phyloP scores from a whole-genome alignment of 805 yeast species.

The Wickerhamomyces mucosus region DNA sequence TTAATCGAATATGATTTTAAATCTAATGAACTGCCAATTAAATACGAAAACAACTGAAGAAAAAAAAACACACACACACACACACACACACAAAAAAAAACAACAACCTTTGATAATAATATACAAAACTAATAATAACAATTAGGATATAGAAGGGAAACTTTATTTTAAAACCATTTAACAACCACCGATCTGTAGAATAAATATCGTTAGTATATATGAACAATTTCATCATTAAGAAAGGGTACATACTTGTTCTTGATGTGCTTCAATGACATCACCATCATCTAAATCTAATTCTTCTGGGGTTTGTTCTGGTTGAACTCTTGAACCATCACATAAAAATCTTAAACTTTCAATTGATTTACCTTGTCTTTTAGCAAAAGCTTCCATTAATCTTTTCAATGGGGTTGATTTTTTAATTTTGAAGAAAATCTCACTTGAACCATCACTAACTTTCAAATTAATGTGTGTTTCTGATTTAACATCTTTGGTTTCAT shows the following conservation, averaged over 20 bases:
- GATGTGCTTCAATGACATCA: slow-evolving; percentile 93
- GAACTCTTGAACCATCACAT: slow-evolving; percentile 87
- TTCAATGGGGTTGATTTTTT: slow-evolving; percentile 86
- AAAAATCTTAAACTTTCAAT: slow-evolving; percentile 76
- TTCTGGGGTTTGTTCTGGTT: slow-evolving; percentile 86
- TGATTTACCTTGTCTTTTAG: slow-evolving; percentile 94
- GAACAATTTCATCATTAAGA: background rate
- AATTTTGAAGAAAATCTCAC: slow-evolving; percentile 93
- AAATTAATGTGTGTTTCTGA: slow-evolving; percentile 82
- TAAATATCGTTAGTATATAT: background rate
- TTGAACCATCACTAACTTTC: slow-evolving; percentile 87
- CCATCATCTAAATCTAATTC: slow-evolving; percentile 90
- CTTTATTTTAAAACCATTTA: background rate
- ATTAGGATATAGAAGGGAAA: background rate
- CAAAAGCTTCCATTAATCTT: slow-evolving; percentile 95
- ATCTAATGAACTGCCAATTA: no score
- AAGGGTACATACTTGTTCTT: slow-evolving; percentile 70
- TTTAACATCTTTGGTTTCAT: slow-evolving; percentile 37
- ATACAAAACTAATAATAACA: no score
- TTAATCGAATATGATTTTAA: no score
- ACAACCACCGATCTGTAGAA: slow-evolving; percentile 1
- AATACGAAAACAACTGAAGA: no score
- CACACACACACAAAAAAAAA: no score
- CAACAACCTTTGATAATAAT: no score
- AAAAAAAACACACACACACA: no score